Percentiles rank a stretch among this genome's conserved stretches.
Conservation (phyloP, 176 grass and related monocot genomes). For the barley (Hordeum vulgare) region DNA sequence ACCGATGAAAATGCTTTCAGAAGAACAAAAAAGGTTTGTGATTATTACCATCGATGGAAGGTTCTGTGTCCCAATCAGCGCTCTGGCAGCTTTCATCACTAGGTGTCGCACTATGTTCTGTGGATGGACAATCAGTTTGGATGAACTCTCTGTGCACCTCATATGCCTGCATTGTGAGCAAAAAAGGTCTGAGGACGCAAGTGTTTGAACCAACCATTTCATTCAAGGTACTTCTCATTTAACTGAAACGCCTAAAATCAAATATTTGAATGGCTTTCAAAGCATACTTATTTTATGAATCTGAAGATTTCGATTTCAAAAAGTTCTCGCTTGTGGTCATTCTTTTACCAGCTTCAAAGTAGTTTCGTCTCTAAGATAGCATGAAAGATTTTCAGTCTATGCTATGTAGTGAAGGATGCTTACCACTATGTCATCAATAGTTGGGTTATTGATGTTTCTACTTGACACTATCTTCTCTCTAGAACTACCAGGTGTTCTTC, state of each 20-base stretch:
- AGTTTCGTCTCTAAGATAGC: background rate
- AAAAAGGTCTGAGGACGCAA: background rate
- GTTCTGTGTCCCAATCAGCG: slow-evolving; percentile 25
- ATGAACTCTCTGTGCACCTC: slow-evolving; percentile 31
- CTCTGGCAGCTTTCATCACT: slow-evolving; percentile 26
- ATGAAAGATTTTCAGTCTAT: background rate
- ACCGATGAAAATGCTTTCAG: background rate
- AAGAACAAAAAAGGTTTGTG: background rate
- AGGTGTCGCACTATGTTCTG: slow-evolving; percentile 30
- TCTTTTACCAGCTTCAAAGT: background rate
- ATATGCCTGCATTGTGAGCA: slow-evolving; percentile 28
- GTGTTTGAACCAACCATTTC: background rate
- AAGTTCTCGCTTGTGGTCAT: background rate
- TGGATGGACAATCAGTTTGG: slow-evolving; percentile 27
- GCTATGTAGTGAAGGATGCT: slow-evolving; percentile 1
- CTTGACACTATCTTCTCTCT: slow-evolving; percentile 25
- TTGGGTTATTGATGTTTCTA: slow-evolving; percentile 34
- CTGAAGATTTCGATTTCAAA: background rate
- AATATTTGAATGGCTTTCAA: background rate
- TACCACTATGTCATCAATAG: slow-evolving; percentile 37
- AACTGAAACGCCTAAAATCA: background rate
- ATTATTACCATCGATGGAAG: slow-evolving; percentile 38
- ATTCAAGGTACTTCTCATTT: background rate
- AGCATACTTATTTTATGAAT: background rate
- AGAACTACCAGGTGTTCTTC: slow-evolving; percentile 12